Evolutionary conservation across 768 basidiomycete species (phyloP), one percentile per base, ranked within the genome.

Genomic region (Hemileccinum impolitum): DNA sequence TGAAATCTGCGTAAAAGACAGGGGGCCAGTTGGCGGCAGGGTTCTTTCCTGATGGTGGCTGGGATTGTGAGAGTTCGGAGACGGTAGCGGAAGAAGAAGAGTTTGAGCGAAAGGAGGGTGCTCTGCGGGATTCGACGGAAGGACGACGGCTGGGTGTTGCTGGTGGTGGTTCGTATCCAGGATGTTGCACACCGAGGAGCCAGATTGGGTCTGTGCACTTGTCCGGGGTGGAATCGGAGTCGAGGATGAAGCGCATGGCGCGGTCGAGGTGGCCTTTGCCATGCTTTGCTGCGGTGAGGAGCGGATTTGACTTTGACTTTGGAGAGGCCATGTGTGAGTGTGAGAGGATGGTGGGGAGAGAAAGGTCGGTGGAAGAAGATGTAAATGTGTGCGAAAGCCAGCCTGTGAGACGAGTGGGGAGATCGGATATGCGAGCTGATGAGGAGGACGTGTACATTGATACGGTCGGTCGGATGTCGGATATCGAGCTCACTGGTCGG

Each of bases 241-340:
- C 94, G 52, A 95, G 76, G n/a, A 97, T 74, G 69, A 93, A 90
- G 39, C 92, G 77, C 75, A 93, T 82, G 3, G 87, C 90, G 65
- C 87, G 88, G 72, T 90, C 88, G 43, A 90, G 68, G 50, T 86
- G 84, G 19, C 83, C 85, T 57, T 85, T 86, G 36, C 87, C 82
- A 58, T 85, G 80, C 59, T 82, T 84, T 3, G 84, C 85, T 0
- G 84, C 85, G 1, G 81, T 77, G 42, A 90, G 72, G 12, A 90
- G 71, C 1, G 82, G 75, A 15, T 72, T 71, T 2, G 68, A 52
- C 61, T 77, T 78, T 50, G 68, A 49, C 60, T 75, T 79, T 39
- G 80, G 75, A 6, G 47, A 23, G 3, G 23, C 23, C 23, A 23
- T 23, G 23, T 71, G 68, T 3, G 76, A 73, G 36, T 77, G 77